Evolutionary conservation across 805 yeast species (phyloP).

Genomic region (Tetrapisispora namnaoensis): DNA sequence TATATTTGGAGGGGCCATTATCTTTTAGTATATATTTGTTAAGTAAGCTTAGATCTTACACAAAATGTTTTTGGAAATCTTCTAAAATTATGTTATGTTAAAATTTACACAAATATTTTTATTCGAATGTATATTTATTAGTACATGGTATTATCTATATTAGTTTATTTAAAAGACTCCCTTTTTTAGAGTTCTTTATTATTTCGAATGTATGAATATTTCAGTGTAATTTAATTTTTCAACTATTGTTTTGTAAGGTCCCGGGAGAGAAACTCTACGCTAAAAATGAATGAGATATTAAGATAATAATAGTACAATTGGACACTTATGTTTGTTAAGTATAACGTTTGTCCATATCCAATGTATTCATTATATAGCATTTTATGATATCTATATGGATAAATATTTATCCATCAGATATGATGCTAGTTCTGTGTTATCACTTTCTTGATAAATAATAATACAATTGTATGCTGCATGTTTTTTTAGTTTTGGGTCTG

Average conservation of each 20-base stretch:
- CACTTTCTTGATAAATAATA: conserved; percentile 64
- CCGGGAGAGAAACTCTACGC: neutral
- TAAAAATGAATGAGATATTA: too few species aligned
- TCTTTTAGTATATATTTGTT: neutral
- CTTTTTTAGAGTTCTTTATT: neutral
- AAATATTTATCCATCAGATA: conserved; percentile 57
- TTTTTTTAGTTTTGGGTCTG: conserved; percentile 49
- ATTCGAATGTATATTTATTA: too few species aligned
- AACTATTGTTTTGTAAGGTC: neutral
- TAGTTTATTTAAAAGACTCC: neutral
- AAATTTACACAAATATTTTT: neutral
- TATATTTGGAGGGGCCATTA: conserved; percentile 1
- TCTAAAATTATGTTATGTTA: neutral
- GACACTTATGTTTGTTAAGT: too few species aligned
- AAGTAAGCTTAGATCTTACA: neutral
- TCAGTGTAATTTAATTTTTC: neutral
- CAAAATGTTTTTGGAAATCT: neutral
- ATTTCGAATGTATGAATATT: neutral
- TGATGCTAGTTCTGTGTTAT: conserved; percentile 58
- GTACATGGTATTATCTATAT: neutral
- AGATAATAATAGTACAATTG: too few species aligned
- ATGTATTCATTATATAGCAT: too few species aligned
- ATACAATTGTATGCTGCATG: conserved; percentile 85
- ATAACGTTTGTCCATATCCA: too few species aligned
- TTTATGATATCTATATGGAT: conserved; percentile 13